phyloP scores from a whole-genome alignment of 73 alveolate species.

The Blepharisma stoltei region DNA sequence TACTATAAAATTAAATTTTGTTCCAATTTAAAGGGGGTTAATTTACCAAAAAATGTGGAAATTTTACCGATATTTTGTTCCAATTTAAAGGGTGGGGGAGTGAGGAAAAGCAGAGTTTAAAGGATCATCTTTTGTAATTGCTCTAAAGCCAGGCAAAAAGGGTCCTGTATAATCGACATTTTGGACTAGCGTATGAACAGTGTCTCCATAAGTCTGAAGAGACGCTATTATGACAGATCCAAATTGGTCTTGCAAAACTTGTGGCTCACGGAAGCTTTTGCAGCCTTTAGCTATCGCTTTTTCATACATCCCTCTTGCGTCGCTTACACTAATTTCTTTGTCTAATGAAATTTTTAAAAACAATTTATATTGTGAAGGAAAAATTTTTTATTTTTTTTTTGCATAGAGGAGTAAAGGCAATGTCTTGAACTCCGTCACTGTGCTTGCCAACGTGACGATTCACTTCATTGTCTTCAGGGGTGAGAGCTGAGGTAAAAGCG shows the following conservation, averaged over 20 bases:
- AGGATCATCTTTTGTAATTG: slow-evolving; percentile 55
- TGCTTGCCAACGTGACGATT: slow-evolving; percentile 55
- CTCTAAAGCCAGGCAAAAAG: slow-evolving; percentile 80
- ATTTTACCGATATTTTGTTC: no score
- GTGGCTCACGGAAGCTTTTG: slow-evolving; percentile 64
- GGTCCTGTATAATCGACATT: slow-evolving; percentile 81
- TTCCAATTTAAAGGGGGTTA: no score
- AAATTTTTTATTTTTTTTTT: no score
- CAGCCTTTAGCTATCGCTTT: slow-evolving; percentile 88
- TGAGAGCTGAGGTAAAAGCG: slow-evolving; percentile 71
- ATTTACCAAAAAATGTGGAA: no score
- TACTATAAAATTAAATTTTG: no score
- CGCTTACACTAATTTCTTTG: slow-evolving; percentile 71
- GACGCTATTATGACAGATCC: slow-evolving; percentile 78
- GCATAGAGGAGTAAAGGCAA: no score
- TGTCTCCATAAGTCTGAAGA: slow-evolving; percentile 87
- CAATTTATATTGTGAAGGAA: no score
- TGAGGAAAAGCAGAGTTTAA: slow-evolving; percentile 52
- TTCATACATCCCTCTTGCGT: slow-evolving; percentile 69
- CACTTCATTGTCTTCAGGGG: slow-evolving; percentile 63
- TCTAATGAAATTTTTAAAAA: no score
- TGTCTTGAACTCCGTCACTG: slow-evolving; percentile 89
- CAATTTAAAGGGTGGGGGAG: no score
- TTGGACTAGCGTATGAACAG: slow-evolving; percentile 75
- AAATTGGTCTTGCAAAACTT: slow-evolving; percentile 62